phyloP scores from a whole-genome alignment of 192 early-diverging fungal genomes.

The Coemansia sp. region DNA sequence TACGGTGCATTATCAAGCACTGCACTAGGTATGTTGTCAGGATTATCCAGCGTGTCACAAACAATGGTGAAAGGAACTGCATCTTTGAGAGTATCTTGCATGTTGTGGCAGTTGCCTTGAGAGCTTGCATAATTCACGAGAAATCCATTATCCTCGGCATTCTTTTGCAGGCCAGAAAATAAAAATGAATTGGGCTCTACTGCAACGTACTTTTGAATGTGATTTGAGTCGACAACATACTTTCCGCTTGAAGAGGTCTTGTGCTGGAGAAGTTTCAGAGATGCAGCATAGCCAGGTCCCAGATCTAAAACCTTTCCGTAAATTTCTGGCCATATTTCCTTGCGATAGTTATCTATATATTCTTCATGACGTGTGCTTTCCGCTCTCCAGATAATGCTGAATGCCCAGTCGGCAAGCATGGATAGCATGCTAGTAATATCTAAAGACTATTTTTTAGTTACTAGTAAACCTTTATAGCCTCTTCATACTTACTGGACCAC shows the following conservation, averaged over 20 bases:
- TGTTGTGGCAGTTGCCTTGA: conserved; percentile 9
- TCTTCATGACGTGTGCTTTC: conserved; percentile 21
- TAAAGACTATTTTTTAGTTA: too few species aligned
- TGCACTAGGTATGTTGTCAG: conserved; percentile 24
- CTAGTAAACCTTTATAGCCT: too few species aligned
- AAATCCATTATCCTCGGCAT: conserved; percentile 43
- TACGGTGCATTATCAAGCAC: conserved; percentile 37
- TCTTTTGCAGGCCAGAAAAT: conserved; percentile 28
- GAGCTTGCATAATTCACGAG: conserved; percentile 25
- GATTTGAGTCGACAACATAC: conserved; percentile 14
- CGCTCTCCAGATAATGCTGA: conserved; percentile 21
- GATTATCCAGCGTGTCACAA: conserved; percentile 31
- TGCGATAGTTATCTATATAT: conserved; percentile 26
- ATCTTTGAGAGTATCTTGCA: too few species aligned
- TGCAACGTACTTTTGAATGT: conserved; percentile 30
- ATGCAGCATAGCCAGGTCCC: conserved; percentile 32
- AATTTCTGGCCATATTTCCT: conserved; percentile 28
- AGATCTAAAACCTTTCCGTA: conserved; percentile 44
- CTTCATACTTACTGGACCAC: too few species aligned
- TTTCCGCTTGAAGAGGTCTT: conserved; percentile 20
- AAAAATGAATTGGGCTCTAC: conserved; percentile 47
- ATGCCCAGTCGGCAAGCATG: conserved; percentile 33
- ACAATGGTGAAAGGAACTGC: conserved; percentile 34
- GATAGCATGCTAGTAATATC: too few species aligned
- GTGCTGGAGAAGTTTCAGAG: conserved; percentile 35